Base-by-base conservation (phyloP, 345 rosid genomes). In the Conringia planisiliqua region DNA sequence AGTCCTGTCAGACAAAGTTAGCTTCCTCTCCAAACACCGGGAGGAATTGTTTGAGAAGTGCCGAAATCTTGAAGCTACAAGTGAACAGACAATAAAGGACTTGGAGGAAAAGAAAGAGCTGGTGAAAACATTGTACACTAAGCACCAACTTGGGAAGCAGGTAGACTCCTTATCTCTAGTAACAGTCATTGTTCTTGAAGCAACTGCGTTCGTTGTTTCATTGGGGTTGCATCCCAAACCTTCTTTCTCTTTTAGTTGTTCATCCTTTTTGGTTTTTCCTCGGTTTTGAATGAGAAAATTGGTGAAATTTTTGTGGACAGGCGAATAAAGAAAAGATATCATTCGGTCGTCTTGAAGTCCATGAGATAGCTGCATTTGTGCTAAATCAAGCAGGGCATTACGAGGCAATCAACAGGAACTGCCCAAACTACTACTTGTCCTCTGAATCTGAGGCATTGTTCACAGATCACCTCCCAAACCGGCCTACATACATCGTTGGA, bases 131-230 rank as follows among this genome's bases (percentile, higher is more conserved):
- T 65, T 92, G 75, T 90, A 85, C 75, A 79, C 88, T 24, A 96
- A 92, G 82, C 98, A 85, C 79, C 98, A 90, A 81, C 90, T 84
- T 65, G 98, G 90, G 86, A 92, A 92, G 82, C 99, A 92, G 99
- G 99, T 96, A 81, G 11, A n/a, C 6, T 14, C 61, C 9, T 51
- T 40, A n/a, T 50, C 48, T 68, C 54, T 50, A 32, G 13, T 50
- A 60, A 20, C 59, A 44, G 32, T 47, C 44, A 29, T 39, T 61
- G 33, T 22, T 22, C 24, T 1, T 22, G 2, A 22, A 22, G 24
- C 24, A 50, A 48, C 42, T 62, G 44, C 56, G 17, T 40, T 48
- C 14, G 66, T 59, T 67, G n/a, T 66, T 59, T 70, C 57, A 12
- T 52, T 24, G 32, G 2, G 43, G 38, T 10, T 71, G 56, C 57